Percentiles rank a stretch among this genome's conserved stretches.
Conservation (phyloP, 192 early-diverging fungal species). For the Chytriomyces sp. region DNA sequence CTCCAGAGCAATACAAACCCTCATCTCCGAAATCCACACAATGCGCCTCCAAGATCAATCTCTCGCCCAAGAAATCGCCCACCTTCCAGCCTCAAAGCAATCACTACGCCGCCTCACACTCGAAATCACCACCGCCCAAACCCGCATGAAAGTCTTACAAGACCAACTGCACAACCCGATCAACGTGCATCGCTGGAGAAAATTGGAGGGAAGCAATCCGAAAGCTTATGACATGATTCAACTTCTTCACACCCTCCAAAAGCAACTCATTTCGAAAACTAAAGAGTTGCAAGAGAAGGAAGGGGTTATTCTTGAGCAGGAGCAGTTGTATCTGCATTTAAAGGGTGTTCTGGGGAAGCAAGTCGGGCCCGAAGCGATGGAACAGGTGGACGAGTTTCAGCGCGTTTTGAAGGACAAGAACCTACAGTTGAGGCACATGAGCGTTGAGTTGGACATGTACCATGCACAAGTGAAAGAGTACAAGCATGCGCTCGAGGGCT, state of each 20-base stretch:
- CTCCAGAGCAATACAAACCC: conserved; percentile 27
- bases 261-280: conserved; percentile 62
- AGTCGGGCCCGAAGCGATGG: conserved; percentile 64
- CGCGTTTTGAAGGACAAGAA: conserved; percentile 63
- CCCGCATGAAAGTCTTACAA: conserved; percentile 63
- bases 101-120: conserved; percentile 47
- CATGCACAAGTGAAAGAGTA: conserved; percentile 61
- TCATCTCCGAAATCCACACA: conserved; percentile 40
- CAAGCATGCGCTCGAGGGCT: conserved; percentile 46
- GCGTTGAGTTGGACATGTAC: conserved; percentile 68
- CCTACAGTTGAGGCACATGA: conserved; percentile 61
- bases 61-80: conserved; percentile 41
- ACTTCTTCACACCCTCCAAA: conserved; percentile 63
- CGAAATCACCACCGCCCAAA: conserved; percentile 51
- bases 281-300: conserved; percentile 61
- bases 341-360: conserved; percentile 62
- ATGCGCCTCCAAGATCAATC: conserved; percentile 25
- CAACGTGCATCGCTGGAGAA: conserved; percentile 70
- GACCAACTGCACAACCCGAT: conserved; percentile 66
- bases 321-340: conserved; percentile 62
- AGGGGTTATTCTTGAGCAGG: conserved; percentile 54
- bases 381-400: conserved; percentile 61
- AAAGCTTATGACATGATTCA: conserved; percentile 64
- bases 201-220: conserved; percentile 66
- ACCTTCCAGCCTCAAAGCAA: conserved; percentile 42